Evolutionary conservation across 1,284 basidiomycete species (phyloP), one percentile per base, ranked within the genome.

Genomic region (Ceratobasidium sp.): DNA sequence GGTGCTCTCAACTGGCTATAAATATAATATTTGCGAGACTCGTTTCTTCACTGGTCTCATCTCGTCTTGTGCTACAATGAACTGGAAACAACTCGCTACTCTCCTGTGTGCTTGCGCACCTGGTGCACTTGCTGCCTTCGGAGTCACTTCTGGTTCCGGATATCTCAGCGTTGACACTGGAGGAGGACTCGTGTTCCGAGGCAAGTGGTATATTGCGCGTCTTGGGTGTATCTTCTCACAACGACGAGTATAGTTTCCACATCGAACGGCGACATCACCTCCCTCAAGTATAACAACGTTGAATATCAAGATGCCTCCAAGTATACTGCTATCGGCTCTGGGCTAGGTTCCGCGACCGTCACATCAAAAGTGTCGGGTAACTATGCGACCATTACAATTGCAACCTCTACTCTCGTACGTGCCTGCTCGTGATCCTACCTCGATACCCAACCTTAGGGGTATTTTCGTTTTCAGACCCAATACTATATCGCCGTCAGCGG

Each of bases 401-500:
- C 31, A 15, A 66, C 57, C 19, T 56, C 47, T 22, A 76, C 75
- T 31, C 47, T 72, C 8, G 69, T 72, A 33, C 60, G 69, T 62
- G 2, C 2, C 33, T 41, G 27, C 22, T 17, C 7, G 17, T 17
- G 2, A n/a, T n/a, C n/a, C n/a, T n/a, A n/a, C n/a, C n/a, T n/a
- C n/a, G n/a, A n/a, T n/a, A 29, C 19, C 47, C 24, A 9, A 45
- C n/a, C 17, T 14, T n/a, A 31, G 24, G 22, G n/a, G n/a, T n/a
- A n/a, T n/a, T 24, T 27, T 15, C 24, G 22, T 7, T 5, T 50
- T 7, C 17, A 72, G 53, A 76, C 66, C 15, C 75, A 76, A 8
- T 76, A 76, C 66, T 67, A 75, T 36, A 57, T 76, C 24, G 75
- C 73, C 27, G 48, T 69, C 27, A 71, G 54, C 53, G 73, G 73